Percentiles rank a stretch among this genome's conserved stretches.
Evolutionary conservation across 768 basidiomycete genomes (phyloP).

Genomic region (Termitomyces sp.): DNA sequence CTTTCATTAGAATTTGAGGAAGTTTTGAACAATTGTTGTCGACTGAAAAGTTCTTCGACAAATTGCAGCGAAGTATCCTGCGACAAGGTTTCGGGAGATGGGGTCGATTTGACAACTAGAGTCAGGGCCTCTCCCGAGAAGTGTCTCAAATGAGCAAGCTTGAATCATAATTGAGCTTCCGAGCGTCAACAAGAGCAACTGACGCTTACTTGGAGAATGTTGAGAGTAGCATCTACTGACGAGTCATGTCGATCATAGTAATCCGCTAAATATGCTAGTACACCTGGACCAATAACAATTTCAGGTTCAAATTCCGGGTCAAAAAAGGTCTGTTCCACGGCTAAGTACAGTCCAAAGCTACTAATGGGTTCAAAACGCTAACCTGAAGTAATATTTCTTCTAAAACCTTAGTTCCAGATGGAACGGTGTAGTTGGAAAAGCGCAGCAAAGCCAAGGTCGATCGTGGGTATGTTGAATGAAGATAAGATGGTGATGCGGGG

Average conservation of each 20-base stretch:
- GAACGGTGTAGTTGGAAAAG: constrained; percentile 43
- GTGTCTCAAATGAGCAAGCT: constrained; percentile 69
- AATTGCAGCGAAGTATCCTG: constrained; percentile 19
- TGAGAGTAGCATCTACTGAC: constrained; percentile 51
- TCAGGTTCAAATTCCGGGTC: constrained; percentile 53
- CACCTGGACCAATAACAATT: constrained; percentile 53
- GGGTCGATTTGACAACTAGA: constrained; percentile 29
- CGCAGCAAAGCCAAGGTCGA: constrained; percentile 54
- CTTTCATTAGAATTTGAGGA: constrained; percentile 1
- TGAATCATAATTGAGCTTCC: not conserved
- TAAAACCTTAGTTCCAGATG: constrained; percentile 40
- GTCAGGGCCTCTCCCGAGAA: constrained; percentile 55
- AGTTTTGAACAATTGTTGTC: constrained; percentile 19
- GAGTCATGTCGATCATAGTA: constrained; percentile 50
- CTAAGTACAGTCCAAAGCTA: not conserved
- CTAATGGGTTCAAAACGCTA: not conserved
- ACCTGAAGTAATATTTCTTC: constrained; percentile 55
- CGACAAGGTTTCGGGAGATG: constrained; percentile 10
- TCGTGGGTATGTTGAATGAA: constrained; percentile 56
- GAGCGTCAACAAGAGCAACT: not conserved
- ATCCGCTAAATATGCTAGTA: constrained; percentile 51
- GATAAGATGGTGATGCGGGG: constrained; percentile 47
- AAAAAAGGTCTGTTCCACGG: constrained; percentile 54
- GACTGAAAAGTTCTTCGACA: constrained; percentile 30
- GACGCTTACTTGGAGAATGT: constrained; percentile 51